Evolutionary conservation across 306 rosid species (phyloP), one percentile per base, ranked within the genome.

Genomic region (Cyclanthera cordifolia): DNA sequence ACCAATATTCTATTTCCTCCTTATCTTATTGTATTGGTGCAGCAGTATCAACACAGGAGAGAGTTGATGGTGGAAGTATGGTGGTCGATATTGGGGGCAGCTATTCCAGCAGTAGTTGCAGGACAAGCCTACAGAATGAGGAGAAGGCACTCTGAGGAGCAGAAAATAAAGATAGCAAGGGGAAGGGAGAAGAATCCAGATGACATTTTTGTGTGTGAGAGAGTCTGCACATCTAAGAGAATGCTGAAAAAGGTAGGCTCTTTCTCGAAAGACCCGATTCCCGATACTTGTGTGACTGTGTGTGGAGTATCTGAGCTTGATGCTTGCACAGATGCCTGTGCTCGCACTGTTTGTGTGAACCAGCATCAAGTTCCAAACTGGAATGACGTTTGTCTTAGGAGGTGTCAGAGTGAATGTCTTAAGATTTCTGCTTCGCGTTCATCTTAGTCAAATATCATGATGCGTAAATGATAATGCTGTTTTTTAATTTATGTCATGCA

Each of bases 351-450:
- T 19, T 92, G 96, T 37, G 95, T 89, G 47, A 89, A 87, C 82
- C 98, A 89, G 59, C 98, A 89, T 74, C 98, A 87, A 79, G 96
- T 89, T 0, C 98, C 96, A 5, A 89, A 86, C 50, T 92, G 96
- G 98, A 89, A 89, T 52, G 98, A 89, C 58, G 73, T 82, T 68
- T 92, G 98, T 80, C 95, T 89, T 51, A 73, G 85, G 77, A 87
- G 94, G 75, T 92, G 98, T 81, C 98, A 89, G 93, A 85, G 91
- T 75, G 98, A 92, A 78, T 92, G 98, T 67, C 84, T 92, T 39
- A 89, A 83, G 75, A 90, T 92, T 48, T 85, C 98, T 4, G 70
- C 79, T 46, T 82, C 91, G 34, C 85, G 52, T 41, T 85, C 90
- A 70, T 76, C 88, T 15, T 85, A 88, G 79, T 51, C 53, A 75